Base-by-base conservation (phyloP, 345 rosid genomes). In the Eucalyptus cladocalyx region DNA sequence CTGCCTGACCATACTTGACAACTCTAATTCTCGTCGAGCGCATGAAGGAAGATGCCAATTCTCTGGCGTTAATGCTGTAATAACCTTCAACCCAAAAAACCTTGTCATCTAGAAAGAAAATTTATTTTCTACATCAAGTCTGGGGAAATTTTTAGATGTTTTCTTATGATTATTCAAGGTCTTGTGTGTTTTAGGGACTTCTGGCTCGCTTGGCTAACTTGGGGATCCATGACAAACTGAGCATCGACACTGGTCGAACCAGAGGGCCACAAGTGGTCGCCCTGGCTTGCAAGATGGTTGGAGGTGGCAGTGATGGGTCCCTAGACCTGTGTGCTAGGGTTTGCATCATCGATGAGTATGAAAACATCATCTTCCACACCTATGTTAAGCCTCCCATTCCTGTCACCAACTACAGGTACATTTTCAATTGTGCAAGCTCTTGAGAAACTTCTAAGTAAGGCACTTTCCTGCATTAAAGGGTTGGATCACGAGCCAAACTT, bases 291-390 rank as follows among this genome's bases (percentile, higher is more conserved):
- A 97, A 97, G 91, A 96, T 95, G 97, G 97, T 97, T 87, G 99
- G 99, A 67, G 99, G 98, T 86, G 98, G 98, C 90, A 97, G 95
- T 87, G 99, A 96, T 86, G 98, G 99, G 80, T 94, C 98, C 19
- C 90, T 96, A 18, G 98, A 97, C 80, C 87, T 96, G 58, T 97
- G 98, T 72, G 99, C 96, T 5, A 94, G 96, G 91, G 96, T 97
- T 87, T 97, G 98, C 92, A 87, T 97, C 72, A 93, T 95, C 40
- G 99, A 97, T 87, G 98, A 97, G 86, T 90, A 87, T 49, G 99
- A 97, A 90, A 95, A 95, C 72, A 89, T 97, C 34, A 88, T 97
- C 90, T 96, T 97, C 94, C 98, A 96, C 76, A 45, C 96, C 72
- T 96, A 94, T 91, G 96, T 97, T 89, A 96, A 97, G 87, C 99